These are phyloP conservation scores for Chlorella vulgaris DNA, from an alignment of 139 green algal species.

Conservation along the genomic window DNA sequence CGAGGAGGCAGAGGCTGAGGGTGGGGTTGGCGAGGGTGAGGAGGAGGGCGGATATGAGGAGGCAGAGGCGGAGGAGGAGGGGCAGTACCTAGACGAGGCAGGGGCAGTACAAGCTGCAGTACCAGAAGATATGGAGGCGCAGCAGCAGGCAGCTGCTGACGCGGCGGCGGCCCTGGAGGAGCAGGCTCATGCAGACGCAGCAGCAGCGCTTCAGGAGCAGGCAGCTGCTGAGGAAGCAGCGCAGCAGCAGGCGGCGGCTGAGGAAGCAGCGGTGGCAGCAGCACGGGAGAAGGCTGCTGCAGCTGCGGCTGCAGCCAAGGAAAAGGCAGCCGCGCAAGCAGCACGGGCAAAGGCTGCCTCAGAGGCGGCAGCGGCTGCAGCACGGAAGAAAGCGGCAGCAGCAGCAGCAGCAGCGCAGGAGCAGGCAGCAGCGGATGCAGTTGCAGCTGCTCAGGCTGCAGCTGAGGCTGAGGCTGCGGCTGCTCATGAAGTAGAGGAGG, in stretches of 20 bases:
- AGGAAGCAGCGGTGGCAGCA: neutral
- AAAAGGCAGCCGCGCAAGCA: too few species aligned
- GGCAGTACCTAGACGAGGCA: neutral
- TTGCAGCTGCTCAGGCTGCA: neutral
- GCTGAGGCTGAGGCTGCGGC: neutral
- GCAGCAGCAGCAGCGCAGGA: too few species aligned
- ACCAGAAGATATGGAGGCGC: too few species aligned
- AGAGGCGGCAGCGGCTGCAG: too few species aligned
- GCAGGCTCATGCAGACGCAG: too few species aligned
- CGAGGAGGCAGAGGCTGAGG: neutral
- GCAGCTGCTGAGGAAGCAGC: neutral
- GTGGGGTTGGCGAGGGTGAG: neutral
- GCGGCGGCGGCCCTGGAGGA: too few species aligned
- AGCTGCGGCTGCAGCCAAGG: too few species aligned
- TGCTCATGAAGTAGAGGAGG: neutral
- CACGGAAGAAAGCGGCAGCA: too few species aligned
- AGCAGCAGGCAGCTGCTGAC: too few species aligned
- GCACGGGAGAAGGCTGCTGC: neutral
- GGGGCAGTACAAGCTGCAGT: too few species aligned
- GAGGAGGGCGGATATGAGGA: neutral
- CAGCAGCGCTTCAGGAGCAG: too few species aligned
- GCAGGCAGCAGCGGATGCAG: neutral
- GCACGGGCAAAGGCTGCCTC: too few species aligned
- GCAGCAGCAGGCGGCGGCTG: neutral
- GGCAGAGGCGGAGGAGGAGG: neutral